A percentile compares a stretch with the other conserved stretches of the same genome.
Evolutionary conservation across 73 alveolate species (phyloP).

Genomic region (Tetrahymena thermophila): DNA sequence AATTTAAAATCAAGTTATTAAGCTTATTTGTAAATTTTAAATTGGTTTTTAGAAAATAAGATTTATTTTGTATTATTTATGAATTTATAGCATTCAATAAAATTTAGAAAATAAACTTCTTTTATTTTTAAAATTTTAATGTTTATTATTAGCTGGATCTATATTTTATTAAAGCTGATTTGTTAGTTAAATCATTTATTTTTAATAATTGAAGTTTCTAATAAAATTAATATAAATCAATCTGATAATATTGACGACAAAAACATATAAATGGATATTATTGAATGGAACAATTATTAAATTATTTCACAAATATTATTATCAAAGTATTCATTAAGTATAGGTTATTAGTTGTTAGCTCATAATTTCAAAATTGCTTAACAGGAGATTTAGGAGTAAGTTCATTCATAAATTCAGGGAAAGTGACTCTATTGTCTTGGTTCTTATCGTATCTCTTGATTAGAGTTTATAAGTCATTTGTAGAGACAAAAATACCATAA

Average conservation of each 20-base stretch:
- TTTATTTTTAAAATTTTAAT: no score
- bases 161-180: no score
- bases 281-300: not conserved
- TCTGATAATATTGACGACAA: not conserved
- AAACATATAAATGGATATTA: not conserved
- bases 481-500: constrained; percentile 20
- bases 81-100: no score
- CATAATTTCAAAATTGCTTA: not conserved
- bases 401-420: constrained; percentile 47
- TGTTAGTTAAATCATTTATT: no score
- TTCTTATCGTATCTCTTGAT: constrained; percentile 38
- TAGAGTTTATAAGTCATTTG: constrained; percentile 21
- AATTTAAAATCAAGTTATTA: no score
- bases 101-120: no score
- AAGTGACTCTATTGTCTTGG: constrained; percentile 37
- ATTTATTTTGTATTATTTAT: no score
- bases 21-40: no score
- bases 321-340: not conserved
- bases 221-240: no score
- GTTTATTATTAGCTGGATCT: no score
- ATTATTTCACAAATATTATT: not conserved
- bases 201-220: no score
- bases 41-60: no score
- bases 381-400: constrained; percentile 42
- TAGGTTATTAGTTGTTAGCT: not conserved